These are phyloP conservation scores for Mucor piriformis DNA, from an alignment of 371 early-diverging fungal species.

Conservation along the genomic window DNA sequence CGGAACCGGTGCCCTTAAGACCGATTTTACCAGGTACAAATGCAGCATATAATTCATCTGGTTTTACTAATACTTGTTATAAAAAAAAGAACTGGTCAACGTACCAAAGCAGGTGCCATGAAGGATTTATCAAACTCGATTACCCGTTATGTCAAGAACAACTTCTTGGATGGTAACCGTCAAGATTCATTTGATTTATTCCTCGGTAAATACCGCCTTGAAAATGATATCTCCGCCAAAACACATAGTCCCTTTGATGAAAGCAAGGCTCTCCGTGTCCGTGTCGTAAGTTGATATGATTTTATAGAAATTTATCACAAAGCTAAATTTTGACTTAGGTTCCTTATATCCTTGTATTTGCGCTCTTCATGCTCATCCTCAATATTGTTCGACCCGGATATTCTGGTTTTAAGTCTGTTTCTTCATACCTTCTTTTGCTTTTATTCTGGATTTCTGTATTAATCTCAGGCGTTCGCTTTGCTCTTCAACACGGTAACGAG, in stretches of 20 bases:
- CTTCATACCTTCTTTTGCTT: slow-evolving; percentile 40
- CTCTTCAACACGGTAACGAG: slow-evolving; percentile 44
- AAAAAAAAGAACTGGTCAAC: slow-evolving; percentile 68
- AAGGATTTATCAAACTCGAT: slow-evolving; percentile 84
- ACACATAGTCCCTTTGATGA: slow-evolving; percentile 31
- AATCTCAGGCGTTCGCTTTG: slow-evolving; percentile 47
- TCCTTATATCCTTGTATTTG: slow-evolving; percentile 48
- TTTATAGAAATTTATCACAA: not conserved
- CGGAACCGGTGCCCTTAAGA: slow-evolving; percentile 98
- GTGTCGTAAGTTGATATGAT: slow-evolving; percentile 39
- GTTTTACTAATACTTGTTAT: slow-evolving; percentile 18
- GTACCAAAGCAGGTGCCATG: slow-evolving; percentile 83
- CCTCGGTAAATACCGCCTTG: slow-evolving; percentile 69
- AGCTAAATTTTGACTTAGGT: slow-evolving; percentile 20
- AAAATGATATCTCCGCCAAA: slow-evolving; percentile 13
- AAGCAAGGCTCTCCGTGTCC: slow-evolving; percentile 46
- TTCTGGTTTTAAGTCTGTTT: slow-evolving; percentile 38
- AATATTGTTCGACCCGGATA: slow-evolving; percentile 42
- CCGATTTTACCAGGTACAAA: slow-evolving; percentile 86
- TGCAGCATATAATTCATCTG: not conserved
- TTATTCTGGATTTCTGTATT: slow-evolving; percentile 55
- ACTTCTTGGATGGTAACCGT: slow-evolving; percentile 89
- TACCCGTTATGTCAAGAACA: slow-evolving; percentile 89
- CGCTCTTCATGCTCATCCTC: slow-evolving; percentile 47
- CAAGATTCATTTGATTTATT: slow-evolving; percentile 90